A percentile compares a stretch with the other conserved stretches of the same genome.
phyloP scores from a whole-genome alignment of 352 stramenopile species.

The Phytophthora boehmeriae region DNA sequence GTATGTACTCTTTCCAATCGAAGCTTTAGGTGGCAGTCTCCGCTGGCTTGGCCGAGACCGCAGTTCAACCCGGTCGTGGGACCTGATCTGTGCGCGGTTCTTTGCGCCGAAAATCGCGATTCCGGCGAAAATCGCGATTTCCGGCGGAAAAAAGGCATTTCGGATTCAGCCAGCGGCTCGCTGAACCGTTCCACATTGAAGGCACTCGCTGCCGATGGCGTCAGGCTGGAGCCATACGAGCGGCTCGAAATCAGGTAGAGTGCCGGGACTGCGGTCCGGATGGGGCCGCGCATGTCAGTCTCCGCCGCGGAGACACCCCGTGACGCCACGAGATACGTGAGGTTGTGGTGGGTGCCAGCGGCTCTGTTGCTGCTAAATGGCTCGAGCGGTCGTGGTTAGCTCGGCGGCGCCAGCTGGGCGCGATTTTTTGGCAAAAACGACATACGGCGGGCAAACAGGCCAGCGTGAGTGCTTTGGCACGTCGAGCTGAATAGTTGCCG shows the following conservation, averaged over 20 bases:
- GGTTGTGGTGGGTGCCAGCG: neutral
- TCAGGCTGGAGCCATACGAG: neutral
- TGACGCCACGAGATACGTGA: constrained; percentile 3
- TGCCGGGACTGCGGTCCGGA: neutral
- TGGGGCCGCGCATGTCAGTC: neutral
- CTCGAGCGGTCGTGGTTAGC: neutral
- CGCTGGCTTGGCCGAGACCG: neutral
- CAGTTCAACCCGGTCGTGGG: neutral
- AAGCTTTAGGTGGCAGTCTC: constrained; percentile 16
- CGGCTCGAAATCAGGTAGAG: neutral
- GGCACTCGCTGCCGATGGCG: neutral
- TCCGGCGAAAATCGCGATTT: neutral
- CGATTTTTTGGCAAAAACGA: neutral
- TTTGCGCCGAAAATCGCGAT: constrained; percentile 12
- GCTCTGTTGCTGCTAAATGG: neutral
- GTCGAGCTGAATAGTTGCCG: no score
- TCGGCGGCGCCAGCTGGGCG: neutral
- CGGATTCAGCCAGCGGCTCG: no score
- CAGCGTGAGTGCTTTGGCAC: neutral
- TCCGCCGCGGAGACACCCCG: neutral
- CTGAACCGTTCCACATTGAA: no score
- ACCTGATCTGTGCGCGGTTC: neutral
- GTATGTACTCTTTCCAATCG: constrained; percentile 33
- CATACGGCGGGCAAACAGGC: constrained; percentile 1
- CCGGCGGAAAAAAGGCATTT: neutral